These are phyloP conservation scores for Pythium pyrilobum DNA, from an alignment of 352 stramenopile species.

Conservation along the genomic window DNA sequence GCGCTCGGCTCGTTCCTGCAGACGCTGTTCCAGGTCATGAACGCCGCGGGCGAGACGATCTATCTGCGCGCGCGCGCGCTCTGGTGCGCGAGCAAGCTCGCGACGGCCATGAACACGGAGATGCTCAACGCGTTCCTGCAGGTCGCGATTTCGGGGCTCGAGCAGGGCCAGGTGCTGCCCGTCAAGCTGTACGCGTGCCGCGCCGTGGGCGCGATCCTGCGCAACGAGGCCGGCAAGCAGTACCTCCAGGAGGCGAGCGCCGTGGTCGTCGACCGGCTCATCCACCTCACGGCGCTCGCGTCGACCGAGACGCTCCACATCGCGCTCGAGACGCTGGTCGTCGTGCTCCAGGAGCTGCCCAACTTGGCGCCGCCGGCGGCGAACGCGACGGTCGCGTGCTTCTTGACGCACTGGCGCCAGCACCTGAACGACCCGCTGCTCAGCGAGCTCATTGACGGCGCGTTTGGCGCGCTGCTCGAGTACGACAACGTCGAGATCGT, in stretches of 20 bases:
- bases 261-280: slow-evolving; percentile 54
- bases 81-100: slow-evolving; percentile 76
- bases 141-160: slow-evolving; percentile 66
- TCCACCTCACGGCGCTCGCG: slow-evolving; percentile 47
- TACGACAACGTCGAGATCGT: slow-evolving; percentile 55
- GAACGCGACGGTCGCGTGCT: slow-evolving; percentile 45
- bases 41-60: slow-evolving; percentile 50
- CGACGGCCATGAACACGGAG: slow-evolving; percentile 59
- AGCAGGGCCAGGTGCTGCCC: slow-evolving; percentile 62
- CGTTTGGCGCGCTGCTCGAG: slow-evolving; percentile 62
- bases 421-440: slow-evolving; percentile 76
- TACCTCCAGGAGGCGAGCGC: slow-evolving; percentile 43
- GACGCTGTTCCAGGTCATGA: slow-evolving; percentile 79
- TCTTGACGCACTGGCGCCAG: slow-evolving; percentile 60
- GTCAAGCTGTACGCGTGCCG: slow-evolving; percentile 78
- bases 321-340: slow-evolving; percentile 67
- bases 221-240: slow-evolving; percentile 50
- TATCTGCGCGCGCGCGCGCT: slow-evolving; percentile 72
- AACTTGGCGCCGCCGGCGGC: slow-evolving; percentile 31
- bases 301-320: slow-evolving; percentile 76
- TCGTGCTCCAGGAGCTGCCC: slow-evolving; percentile 58
- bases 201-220: slow-evolving; percentile 63
- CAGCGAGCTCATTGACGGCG: slow-evolving; percentile 61
- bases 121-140: slow-evolving; percentile 72
- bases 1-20: slow-evolving; percentile 62